Percentiles rank a stretch among this genome's conserved stretches.
These are phyloP conservation scores for Urochloa ruziziensis DNA, from an alignment of 176 grass and related monocot species.

Conservation along the genomic window DNA sequence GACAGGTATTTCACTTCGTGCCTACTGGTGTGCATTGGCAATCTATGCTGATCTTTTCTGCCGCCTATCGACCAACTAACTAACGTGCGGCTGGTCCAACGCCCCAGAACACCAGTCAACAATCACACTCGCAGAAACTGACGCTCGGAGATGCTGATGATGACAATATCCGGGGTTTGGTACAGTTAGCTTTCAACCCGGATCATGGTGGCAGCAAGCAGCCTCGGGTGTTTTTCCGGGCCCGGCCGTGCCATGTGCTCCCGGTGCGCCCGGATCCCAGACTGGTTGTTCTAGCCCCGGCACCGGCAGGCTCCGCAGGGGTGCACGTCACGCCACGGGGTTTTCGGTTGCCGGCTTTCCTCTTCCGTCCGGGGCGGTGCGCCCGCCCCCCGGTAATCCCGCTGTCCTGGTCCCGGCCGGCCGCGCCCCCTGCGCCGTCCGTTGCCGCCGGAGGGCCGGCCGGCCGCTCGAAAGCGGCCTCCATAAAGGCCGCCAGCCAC, in stretches of 20 bases:
- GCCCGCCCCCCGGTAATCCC: neutral
- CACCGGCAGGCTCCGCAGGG: neutral
- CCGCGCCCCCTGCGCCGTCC: neutral
- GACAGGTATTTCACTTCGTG: too few relatives aligned
- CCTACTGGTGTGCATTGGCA: too few relatives aligned
- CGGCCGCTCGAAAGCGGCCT: neutral
- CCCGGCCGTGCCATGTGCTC: slow-evolving; percentile 5
- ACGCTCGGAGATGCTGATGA: neutral
- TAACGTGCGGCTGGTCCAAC: too few relatives aligned
- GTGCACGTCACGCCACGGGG: slow-evolving; percentile 6
- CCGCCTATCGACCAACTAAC: too few relatives aligned
- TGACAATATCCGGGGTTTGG: neutral
- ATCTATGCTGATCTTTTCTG: too few relatives aligned
- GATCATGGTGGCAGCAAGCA: too few relatives aligned
- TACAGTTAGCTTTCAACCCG: neutral
- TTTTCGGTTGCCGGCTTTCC: slow-evolving; percentile 30
- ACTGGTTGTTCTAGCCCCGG: neutral
- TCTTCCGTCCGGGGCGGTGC: neutral
- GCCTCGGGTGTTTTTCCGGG: neutral
- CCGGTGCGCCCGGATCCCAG: neutral
- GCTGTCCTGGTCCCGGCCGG: neutral
- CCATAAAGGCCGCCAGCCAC: neutral
- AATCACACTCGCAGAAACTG: neutral
- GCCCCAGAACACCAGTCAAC: too few relatives aligned
- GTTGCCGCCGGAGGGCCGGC: neutral